A percentile compares a stretch with the other conserved stretches of the same genome.
Conservation (phyloP, 768 basidiomycete species). For the Naganishia randhawae region DNA sequence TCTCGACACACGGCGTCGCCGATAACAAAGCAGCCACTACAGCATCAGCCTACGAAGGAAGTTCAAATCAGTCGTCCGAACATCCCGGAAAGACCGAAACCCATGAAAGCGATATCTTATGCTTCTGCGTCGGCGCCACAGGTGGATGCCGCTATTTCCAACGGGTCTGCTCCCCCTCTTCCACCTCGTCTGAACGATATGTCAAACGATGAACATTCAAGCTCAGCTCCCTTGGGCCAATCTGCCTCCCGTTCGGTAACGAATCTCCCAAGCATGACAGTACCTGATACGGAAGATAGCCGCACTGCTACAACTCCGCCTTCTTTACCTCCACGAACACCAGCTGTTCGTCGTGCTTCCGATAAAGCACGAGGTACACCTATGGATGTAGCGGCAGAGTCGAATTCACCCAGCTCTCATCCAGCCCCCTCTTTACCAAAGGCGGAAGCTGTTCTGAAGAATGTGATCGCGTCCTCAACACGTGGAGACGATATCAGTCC, state of each 20-base stretch:
- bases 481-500: not conserved
- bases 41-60: not conserved
- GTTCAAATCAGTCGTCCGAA: not conserved
- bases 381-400: not conserved
- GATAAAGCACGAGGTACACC: too few species aligned
- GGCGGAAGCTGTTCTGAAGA: conserved; percentile 7
- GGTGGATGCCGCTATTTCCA: not conserved
- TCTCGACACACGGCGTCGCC: not conserved
- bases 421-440: not conserved
- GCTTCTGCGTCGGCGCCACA: not conserved
- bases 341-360: not conserved
- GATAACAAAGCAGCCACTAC: not conserved
- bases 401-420: not conserved
- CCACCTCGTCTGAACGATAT: not conserved
- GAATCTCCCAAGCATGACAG: not conserved
- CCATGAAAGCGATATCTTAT: not conserved
- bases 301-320: not conserved
- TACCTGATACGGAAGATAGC: not conserved
- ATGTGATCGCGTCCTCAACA: not conserved
- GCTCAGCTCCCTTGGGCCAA: not conserved
- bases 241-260: not conserved
- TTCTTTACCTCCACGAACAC: not conserved
- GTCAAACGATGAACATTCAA: not conserved
- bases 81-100: not conserved
- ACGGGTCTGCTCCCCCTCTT: not conserved